phyloP scores from a whole-genome alignment of 1,284 basidiomycete species.

The Peniophora sp. region DNA sequence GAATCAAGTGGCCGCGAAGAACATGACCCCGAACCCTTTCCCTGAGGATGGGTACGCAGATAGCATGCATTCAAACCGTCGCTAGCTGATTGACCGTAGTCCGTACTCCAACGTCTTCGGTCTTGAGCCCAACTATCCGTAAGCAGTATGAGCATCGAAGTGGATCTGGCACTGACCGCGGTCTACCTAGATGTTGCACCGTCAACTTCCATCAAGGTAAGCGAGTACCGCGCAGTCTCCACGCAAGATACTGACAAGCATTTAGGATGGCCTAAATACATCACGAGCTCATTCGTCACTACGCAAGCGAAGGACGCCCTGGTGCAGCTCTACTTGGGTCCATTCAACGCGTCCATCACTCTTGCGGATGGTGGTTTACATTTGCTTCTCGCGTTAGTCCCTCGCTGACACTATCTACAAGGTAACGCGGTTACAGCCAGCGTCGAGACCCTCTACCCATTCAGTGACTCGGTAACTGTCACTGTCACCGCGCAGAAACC shows the following conservation, averaged over 20 bases:
- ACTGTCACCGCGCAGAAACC: conserved; percentile 38
- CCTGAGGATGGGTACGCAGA: conserved; percentile 41
- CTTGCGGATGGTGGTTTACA: conserved; percentile 30
- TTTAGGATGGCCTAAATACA: conserved; percentile 56
- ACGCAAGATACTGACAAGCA: conserved; percentile 9
- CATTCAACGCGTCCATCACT: conserved; percentile 36
- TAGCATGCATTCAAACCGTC: background rate
- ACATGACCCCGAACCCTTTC: conserved; percentile 54
- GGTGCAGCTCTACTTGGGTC: conserved; percentile 50
- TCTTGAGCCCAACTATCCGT: conserved; percentile 27
- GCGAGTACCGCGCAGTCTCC: too few species aligned
- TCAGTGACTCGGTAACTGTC: conserved; percentile 42
- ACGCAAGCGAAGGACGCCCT: conserved; percentile 40
- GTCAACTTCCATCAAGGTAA: conserved; percentile 37
- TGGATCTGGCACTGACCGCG: too few species aligned
- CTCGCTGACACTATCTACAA: conserved; percentile 10
- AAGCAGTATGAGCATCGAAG: too few species aligned
- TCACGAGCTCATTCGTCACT: conserved; percentile 45
- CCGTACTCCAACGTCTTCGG: conserved; percentile 52
- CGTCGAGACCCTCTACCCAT: conserved; percentile 50
- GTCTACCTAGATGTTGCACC: conserved; percentile 53
- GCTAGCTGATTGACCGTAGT: conserved; percentile 17
- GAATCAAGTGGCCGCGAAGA: conserved; percentile 50
- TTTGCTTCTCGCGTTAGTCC: conserved; percentile 4
- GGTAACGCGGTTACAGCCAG: conserved; percentile 37